Conservation (phyloP, 2,329 filamentous ascomycete genomes). For the Aschersonia sp. region DNA sequence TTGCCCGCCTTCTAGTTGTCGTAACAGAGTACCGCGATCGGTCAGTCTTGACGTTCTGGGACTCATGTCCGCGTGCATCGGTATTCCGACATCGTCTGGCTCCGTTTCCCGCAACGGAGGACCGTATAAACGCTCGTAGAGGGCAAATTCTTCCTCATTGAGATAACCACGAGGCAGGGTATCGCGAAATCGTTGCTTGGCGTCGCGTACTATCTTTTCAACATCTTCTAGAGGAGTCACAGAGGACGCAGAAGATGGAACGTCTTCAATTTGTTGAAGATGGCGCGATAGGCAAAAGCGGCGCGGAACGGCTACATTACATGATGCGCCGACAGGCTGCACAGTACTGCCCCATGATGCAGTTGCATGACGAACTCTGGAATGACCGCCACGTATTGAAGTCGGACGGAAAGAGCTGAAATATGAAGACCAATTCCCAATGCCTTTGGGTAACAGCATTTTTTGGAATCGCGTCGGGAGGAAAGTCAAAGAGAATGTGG, state of each 20-base stretch:
- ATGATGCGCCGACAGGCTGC: too few species aligned
- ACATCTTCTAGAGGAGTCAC: constrained; percentile 28
- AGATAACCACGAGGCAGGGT: constrained; percentile 60
- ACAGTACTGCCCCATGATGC: too few species aligned
- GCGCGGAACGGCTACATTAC: too few species aligned
- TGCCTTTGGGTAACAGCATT: too few species aligned
- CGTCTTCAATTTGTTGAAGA: too few species aligned
- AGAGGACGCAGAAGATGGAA: too few species aligned
- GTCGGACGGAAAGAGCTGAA: neutral
- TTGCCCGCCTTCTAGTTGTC: constrained; percentile 38
- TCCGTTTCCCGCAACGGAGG: constrained; percentile 49
- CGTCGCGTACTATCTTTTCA: constrained; percentile 53
- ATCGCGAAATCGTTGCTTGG: constrained; percentile 64
- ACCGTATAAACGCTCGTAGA: constrained; percentile 76
- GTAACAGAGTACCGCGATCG: constrained; percentile 32
- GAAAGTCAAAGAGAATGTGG: too few species aligned
- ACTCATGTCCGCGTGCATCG: constrained; percentile 23
- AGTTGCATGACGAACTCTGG: too few species aligned
- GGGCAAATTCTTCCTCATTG: constrained; percentile 50
- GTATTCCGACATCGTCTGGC: constrained; percentile 43
- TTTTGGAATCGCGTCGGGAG: too few species aligned
- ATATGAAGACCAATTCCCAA: neutral
- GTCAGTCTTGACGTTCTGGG: constrained; percentile 7
- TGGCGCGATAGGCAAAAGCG: neutral
- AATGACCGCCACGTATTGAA: neutral